Conservation (phyloP, 768 basidiomycete genomes). For the Leccinum sublutescens region DNA sequence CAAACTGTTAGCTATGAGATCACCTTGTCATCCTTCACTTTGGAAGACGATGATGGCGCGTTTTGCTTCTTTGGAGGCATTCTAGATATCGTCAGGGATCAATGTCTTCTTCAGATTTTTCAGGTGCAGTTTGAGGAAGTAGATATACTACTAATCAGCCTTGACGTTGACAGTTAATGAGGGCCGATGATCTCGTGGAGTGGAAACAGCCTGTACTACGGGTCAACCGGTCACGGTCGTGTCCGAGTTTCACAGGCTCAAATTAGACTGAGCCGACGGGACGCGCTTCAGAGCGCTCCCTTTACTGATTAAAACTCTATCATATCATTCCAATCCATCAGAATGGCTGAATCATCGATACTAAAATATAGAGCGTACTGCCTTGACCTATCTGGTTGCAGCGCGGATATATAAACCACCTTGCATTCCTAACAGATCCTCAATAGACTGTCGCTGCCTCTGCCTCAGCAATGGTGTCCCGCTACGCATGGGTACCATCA, state of each 20-base stretch:
- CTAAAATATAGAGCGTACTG: conserved; percentile 1
- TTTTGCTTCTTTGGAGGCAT: conserved; percentile 87
- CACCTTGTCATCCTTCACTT: conserved; percentile 83
- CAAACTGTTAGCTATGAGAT: conserved; percentile 18
- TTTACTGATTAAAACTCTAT: background rate
- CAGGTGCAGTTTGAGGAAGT: background rate
- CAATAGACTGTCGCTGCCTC: background rate
- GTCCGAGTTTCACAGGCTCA: too few relatives aligned
- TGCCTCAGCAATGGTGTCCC: conserved; percentile 3
- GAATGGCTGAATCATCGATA: background rate
- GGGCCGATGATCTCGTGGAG: background rate
- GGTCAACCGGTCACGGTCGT: too few relatives aligned
- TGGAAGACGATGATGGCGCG: conserved; percentile 51
- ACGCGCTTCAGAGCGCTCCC: background rate
- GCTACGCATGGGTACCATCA: background rate
- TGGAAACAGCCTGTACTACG: background rate
- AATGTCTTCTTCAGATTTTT: background rate
- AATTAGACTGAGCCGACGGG: too few relatives aligned
- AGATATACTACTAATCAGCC: background rate
- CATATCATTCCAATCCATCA: background rate
- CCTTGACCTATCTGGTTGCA: background rate
- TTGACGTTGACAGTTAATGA: background rate
- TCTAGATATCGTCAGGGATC: background rate
- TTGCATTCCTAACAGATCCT: background rate
- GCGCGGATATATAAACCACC: conserved; percentile 12